phyloP scores from a whole-genome alignment of 768 basidiomycete genomes.

The Auricularia sp. region DNA sequence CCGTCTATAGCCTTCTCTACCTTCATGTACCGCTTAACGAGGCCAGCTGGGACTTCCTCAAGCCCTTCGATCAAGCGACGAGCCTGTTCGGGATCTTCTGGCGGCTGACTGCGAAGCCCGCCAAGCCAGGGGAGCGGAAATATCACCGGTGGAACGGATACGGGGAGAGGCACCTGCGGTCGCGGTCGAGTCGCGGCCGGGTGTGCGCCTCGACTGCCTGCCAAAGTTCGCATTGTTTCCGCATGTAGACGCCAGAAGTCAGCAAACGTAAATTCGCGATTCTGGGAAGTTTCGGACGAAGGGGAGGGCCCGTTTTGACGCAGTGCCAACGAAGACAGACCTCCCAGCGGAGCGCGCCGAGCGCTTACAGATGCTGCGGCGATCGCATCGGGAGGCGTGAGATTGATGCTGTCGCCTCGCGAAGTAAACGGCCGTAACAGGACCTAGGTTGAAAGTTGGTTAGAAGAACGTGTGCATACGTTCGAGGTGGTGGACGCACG shows the following conservation, averaged over 20 bases:
- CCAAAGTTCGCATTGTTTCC: neutral
- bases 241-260: neutral
- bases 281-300: neutral
- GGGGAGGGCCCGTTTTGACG: neutral
- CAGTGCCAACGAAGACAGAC: neutral
- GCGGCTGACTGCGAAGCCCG: neutral
- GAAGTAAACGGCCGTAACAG: neutral
- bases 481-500: neutral
- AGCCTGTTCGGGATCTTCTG: neutral
- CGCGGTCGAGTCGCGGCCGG: neutral
- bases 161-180: neutral
- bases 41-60: neutral
- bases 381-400: neutral
- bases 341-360: neutral
- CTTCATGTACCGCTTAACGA: neutral
- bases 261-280: neutral
- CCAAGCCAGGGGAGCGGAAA: neutral
- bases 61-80: constrained; percentile 2
- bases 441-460: neutral
- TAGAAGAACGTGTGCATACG: neutral
- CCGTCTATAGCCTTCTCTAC: neutral
- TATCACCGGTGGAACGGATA: neutral
- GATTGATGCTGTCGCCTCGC: neutral
- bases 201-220: neutral
- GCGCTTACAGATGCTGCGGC: neutral